Evolutionary conservation across 2,329 filamentous ascomycete species (phyloP).

Genomic region (Verticillium nonalfalfae): DNA sequence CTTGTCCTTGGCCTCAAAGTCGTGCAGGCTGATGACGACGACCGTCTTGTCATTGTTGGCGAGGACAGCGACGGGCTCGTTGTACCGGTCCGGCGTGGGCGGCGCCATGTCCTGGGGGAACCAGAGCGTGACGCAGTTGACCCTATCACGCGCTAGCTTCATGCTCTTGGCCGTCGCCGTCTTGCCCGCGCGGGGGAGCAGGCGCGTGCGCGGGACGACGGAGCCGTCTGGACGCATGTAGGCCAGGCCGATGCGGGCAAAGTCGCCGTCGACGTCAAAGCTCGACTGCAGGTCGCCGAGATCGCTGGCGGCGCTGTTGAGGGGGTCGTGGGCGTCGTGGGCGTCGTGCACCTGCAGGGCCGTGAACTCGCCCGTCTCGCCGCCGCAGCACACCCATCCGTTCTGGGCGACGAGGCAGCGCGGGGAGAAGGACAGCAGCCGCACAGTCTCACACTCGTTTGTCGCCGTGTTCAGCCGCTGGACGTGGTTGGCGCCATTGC

Average conservation of each 20-base stretch:
- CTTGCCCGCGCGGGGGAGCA: conserved; percentile 18
- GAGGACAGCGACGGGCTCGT: conserved; percentile 58
- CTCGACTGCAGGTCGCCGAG: neutral
- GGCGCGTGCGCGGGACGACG: conserved; percentile 17
- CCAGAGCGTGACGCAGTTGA: conserved; percentile 63
- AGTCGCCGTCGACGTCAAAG: conserved; percentile 17
- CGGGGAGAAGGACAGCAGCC: conserved; percentile 64
- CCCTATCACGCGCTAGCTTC: conserved; percentile 52
- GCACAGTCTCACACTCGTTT: conserved; percentile 67
- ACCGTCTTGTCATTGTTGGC: conserved; percentile 92
- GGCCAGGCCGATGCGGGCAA: conserved; percentile 15
- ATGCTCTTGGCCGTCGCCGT: conserved; percentile 42
- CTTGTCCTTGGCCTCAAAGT: conserved; percentile 38
- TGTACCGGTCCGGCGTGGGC: conserved; percentile 32
- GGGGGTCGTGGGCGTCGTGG: too few relatives aligned
- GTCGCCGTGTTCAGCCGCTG: conserved; percentile 64
- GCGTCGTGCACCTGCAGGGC: conserved; percentile 58
- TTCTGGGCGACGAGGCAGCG: conserved; percentile 80
- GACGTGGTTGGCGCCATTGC: conserved; percentile 57
- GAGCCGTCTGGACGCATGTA: conserved; percentile 18
- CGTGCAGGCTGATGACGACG: conserved; percentile 70
- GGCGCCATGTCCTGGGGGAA: conserved; percentile 34
- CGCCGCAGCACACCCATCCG: conserved; percentile 87
- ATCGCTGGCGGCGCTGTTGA: too few relatives aligned
- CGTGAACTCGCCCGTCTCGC: conserved; percentile 81